Percentiles rank a stretch among this genome's conserved stretches.
These are phyloP conservation scores for Pyrenophora seminiperda DNA, from an alignment of 2,329 filamentous ascomycete genomes.

Conservation along the genomic window DNA sequence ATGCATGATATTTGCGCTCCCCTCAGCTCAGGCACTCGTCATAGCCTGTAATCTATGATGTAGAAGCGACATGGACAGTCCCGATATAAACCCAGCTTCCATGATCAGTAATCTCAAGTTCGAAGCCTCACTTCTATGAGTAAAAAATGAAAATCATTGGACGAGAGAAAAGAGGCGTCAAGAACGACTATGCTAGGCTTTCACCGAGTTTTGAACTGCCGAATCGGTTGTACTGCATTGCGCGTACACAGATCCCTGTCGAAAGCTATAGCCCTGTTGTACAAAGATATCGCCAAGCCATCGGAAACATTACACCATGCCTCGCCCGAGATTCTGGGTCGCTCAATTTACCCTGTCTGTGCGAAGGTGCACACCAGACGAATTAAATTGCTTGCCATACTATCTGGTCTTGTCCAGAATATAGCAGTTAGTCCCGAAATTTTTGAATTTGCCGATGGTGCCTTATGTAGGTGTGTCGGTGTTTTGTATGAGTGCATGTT, in stretches of 20 bases:
- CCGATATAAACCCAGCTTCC: background rate
- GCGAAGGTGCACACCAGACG: conserved; percentile 20
- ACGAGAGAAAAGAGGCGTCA: conserved; percentile 22
- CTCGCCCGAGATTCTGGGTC: conserved; percentile 35
- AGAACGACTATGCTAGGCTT: conserved; percentile 20
- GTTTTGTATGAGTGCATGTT: conserved; percentile 35
- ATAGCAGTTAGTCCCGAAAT: conserved; percentile 4
- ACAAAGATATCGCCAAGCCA: conserved; percentile 47
- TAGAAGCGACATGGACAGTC: background rate
- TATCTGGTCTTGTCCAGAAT: conserved; percentile 24
- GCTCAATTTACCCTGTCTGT: conserved; percentile 14
- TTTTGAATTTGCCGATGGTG: background rate
- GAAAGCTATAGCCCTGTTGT: conserved; percentile 31
- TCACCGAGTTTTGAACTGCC: conserved; percentile 30
- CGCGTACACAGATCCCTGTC: conserved; percentile 30
- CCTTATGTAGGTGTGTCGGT: conserved; percentile 30
- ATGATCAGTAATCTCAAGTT: conserved; percentile 24
- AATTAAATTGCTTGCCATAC: conserved; percentile 34
- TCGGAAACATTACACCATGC: conserved; percentile 32
- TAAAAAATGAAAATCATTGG: conserved; percentile 15
- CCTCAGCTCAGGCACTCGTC: background rate
- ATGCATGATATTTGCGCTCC: background rate
- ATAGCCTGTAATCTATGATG: conserved; percentile 2
- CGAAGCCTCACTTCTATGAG: conserved; percentile 37
- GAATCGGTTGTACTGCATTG: conserved; percentile 37